Conservation (phyloP, 305 asterid genomes). For the Ilex paraguariensis region DNA sequence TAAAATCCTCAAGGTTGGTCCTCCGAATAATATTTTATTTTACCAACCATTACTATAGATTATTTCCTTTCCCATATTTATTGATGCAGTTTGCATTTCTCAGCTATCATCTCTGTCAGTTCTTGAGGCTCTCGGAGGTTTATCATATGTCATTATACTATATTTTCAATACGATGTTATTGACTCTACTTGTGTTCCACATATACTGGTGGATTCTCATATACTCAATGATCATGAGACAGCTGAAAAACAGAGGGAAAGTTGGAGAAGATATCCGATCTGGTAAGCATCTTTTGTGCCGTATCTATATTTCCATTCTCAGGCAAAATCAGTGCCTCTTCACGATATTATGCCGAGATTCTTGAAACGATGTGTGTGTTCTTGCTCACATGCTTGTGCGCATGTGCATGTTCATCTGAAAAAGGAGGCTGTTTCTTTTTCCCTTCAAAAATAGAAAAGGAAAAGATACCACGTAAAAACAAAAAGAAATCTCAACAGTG, state of each 20-base stretch:
- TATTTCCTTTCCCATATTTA: constrained; percentile 23
- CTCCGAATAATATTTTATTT: constrained; percentile 1
- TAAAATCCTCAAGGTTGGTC: constrained; percentile 77
- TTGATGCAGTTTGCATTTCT: constrained; percentile 26
- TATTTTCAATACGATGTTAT: constrained; percentile 74
- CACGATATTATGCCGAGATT: too few species aligned
- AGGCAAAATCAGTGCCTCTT: background rate
- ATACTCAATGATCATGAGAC: constrained; percentile 73
- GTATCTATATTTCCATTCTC: background rate
- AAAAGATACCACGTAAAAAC: too few species aligned
- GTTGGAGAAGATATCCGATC: constrained; percentile 98
- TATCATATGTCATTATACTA: constrained; percentile 44
- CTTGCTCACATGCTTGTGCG: too few species aligned
- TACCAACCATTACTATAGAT: background rate
- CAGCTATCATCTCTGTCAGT: constrained; percentile 48
- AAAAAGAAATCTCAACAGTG: too few species aligned
- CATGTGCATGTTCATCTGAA: too few species aligned
- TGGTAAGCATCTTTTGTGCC: constrained; percentile 38
- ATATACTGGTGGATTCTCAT: constrained; percentile 97
- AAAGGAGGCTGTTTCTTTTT: too few species aligned
- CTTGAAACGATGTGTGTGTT: too few species aligned
- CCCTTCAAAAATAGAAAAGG: too few species aligned
- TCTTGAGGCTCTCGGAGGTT: constrained; percentile 43
- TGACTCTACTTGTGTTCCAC: constrained; percentile 81
- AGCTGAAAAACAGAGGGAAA: constrained; percentile 77